These are phyloP conservation scores for Heimioporus sp. DNA, from an alignment of 768 basidiomycete species.

Conservation along the genomic window DNA sequence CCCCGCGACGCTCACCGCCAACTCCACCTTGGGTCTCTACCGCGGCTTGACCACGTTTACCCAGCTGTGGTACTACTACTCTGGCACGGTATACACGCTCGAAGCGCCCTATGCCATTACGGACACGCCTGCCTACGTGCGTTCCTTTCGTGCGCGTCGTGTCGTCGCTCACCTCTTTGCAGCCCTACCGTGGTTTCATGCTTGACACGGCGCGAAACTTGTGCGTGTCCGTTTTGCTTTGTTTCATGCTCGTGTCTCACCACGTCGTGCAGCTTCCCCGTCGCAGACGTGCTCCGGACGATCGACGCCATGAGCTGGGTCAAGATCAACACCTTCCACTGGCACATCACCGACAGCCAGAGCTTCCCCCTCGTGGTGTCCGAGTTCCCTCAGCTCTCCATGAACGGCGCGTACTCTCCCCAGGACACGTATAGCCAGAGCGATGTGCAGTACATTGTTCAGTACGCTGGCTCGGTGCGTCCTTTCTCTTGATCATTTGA, in stretches of 20 bases:
- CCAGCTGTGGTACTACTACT: constrained; percentile 48
- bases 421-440: constrained; percentile 48
- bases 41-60: constrained; percentile 56
- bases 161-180: neutral
- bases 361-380: constrained; percentile 72
- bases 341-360: constrained; percentile 84
- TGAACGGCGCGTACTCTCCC: constrained; percentile 65
- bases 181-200: constrained; percentile 40
- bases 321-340: constrained; percentile 73
- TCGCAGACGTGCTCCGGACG: constrained; percentile 39
- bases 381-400: constrained; percentile 56
- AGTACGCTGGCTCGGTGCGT: constrained; percentile 70
- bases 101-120: constrained; percentile 39
- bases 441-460: constrained; percentile 59
- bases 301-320: constrained; percentile 53
- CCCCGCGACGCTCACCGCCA: constrained; percentile 39
- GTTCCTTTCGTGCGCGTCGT: neutral
- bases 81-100: constrained; percentile 35
- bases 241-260: neutral
- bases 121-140: constrained; percentile 49
- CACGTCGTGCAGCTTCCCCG: constrained; percentile 33
- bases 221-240: constrained; percentile 18
- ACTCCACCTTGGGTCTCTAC: constrained; percentile 47
- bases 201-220: constrained; percentile 49
- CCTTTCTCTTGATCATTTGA: constrained; percentile 3